A percentile compares a stretch with the other conserved stretches of the same genome.
Evolutionary conservation across 768 basidiomycete genomes (phyloP).

Genomic region (Clitopilus hobsonii): DNA sequence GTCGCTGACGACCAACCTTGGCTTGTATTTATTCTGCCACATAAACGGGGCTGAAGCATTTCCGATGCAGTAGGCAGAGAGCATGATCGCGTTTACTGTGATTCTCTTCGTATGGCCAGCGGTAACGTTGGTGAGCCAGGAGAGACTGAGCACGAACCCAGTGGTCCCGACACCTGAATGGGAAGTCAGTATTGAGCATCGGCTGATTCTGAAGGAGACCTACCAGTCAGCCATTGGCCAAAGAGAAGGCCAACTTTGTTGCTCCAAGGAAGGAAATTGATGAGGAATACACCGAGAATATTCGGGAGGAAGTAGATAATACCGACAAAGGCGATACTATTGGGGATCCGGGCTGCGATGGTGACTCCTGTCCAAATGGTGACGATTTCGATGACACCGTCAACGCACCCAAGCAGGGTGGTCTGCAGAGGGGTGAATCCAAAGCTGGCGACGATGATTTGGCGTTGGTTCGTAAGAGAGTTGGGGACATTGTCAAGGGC

Average conservation of each 20-base stretch:
- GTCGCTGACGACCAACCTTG: conserved; percentile 30
- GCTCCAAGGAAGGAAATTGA: conserved; percentile 61
- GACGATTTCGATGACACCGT: conserved; percentile 60
- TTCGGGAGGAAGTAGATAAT: conserved; percentile 62
- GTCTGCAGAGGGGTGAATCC: conserved; percentile 64
- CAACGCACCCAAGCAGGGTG: conserved; percentile 64
- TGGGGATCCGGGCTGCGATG: conserved; percentile 48
- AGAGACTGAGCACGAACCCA: conserved; percentile 54
- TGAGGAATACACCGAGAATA: conserved; percentile 54
- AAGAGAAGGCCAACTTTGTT: conserved; percentile 65
- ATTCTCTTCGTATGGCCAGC: conserved; percentile 72
- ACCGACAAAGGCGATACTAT: conserved; percentile 59
- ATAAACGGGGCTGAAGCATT: conserved; percentile 74
- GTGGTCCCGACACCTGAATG: conserved; percentile 14
- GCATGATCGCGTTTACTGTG: conserved; percentile 68
- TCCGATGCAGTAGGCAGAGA: conserved; percentile 61
- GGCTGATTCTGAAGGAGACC: conserved; percentile 3
- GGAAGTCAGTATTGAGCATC: neutral
- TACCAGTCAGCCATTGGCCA: conserved; percentile 49
- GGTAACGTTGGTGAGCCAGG: conserved; percentile 63
- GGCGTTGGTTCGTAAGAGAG: conserved; percentile 58
- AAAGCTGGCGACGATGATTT: conserved; percentile 61
- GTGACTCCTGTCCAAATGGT: conserved; percentile 67
- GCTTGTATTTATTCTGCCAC: conserved; percentile 68
- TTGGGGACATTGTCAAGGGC: conserved; percentile 61